Conservation (phyloP, 108 stramenopile species). For the Chaetoceros tenuissimus region DNA sequence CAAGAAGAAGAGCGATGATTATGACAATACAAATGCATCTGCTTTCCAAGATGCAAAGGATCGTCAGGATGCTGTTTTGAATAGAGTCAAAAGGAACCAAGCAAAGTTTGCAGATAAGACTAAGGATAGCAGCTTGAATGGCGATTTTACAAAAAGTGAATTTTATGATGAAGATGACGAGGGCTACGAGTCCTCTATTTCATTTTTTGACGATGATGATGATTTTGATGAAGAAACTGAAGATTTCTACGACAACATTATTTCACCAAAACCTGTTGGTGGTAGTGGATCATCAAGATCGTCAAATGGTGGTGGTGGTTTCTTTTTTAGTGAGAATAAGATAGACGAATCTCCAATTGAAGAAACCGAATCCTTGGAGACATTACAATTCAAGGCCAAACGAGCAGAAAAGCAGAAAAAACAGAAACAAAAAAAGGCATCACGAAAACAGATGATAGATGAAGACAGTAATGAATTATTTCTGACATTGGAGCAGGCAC, state of each 20-base stretch:
- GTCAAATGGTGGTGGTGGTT: not conserved
- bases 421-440: conserved; percentile 14
- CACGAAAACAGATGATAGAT: conserved; percentile 28
- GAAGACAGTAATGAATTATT: conserved; percentile 54
- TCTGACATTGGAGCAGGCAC: conserved; percentile 56
- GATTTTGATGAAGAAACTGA: not conserved
- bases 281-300: conserved; percentile 24
- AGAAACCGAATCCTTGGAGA: not conserved
- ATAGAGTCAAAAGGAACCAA: conserved; percentile 35
- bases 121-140: not conserved
- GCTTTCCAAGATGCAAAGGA: conserved; percentile 4
- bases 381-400: not conserved
- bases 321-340: not conserved
- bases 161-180: conserved; percentile 51
- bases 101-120: conserved; percentile 12
- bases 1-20: not conserved
- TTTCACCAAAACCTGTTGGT: conserved; percentile 49
- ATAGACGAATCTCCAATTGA: conserved; percentile 1
- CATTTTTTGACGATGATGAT: conserved; percentile 7
- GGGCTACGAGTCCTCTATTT: conserved; percentile 24
- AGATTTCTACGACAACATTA: conserved; percentile 21
- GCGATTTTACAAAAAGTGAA: conserved; percentile 10
- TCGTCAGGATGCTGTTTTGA: conserved; percentile 22
- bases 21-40: not conserved
- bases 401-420: conserved; percentile 16